A percentile compares a stretch with the other conserved stretches of the same genome.
phyloP scores from a whole-genome alignment of 2,329 filamentous ascomycete genomes.

The Sodiomyces alkalinus region DNA sequence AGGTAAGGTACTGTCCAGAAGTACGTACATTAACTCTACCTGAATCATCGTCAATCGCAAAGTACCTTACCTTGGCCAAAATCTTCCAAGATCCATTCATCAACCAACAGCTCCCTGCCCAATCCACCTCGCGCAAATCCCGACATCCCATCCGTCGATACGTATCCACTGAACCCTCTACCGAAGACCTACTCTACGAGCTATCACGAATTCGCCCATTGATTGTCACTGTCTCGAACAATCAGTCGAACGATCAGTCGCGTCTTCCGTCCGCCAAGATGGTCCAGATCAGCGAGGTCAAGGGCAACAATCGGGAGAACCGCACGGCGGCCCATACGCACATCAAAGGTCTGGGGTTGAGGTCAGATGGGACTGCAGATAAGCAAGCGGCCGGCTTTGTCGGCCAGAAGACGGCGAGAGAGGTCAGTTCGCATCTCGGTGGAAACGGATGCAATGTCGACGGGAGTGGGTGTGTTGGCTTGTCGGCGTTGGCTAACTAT shows the following conservation, averaged over 20 bases:
- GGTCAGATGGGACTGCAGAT: slow-evolving; percentile 74
- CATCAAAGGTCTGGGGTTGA: slow-evolving; percentile 87
- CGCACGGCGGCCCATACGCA: slow-evolving; percentile 94
- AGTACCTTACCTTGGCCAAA: no score
- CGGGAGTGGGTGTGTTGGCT: no score
- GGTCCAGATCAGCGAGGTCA: slow-evolving; percentile 89
- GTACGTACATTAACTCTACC: no score
- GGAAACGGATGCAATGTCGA: no score
- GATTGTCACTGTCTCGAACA: no score
- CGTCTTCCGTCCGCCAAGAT: slow-evolving; percentile 30
- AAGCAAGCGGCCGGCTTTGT: slow-evolving; percentile 71
- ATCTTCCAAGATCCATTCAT: neutral
- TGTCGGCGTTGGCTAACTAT: neutral
- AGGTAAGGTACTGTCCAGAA: no score
- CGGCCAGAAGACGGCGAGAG: slow-evolving; percentile 73
- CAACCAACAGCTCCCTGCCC: neutral
- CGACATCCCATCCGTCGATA: neutral
- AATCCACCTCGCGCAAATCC: neutral
- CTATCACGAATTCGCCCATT: neutral
- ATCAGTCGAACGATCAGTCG: slow-evolving; percentile 2
- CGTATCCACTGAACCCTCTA: neutral
- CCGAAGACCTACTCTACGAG: no score
- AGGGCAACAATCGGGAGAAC: slow-evolving; percentile 87
- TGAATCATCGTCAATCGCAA: no score
- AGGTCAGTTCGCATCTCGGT: slow-evolving; percentile 58